Evolutionary conservation across 2,329 filamentous ascomycete genomes (phyloP).

Genomic region (Phialemonium atrogriseum): DNA sequence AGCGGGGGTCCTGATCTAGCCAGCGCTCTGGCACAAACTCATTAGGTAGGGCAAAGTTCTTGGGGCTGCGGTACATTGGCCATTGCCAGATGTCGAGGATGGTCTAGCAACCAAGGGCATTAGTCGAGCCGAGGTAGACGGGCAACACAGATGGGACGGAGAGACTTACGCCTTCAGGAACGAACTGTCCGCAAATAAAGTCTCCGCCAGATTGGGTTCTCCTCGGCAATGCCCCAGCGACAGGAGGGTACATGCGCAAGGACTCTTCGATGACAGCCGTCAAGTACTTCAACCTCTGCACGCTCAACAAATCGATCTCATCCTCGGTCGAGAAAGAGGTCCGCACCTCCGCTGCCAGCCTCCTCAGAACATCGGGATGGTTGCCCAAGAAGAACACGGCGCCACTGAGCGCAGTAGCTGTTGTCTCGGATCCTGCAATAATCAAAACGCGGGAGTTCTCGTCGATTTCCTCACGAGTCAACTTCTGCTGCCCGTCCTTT

Average conservation of each 20-base stretch:
- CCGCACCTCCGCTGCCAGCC: conserved; percentile 30
- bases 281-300: conserved; percentile 18
- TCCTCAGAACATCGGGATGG: conserved; percentile 25
- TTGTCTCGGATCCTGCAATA: conserved; percentile 40
- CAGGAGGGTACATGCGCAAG: conserved; percentile 19
- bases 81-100: conserved; percentile 32
- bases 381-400: conserved; percentile 27
- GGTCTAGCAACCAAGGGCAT: conserved; percentile 22
- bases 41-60: conserved; percentile 33
- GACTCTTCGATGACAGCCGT: conserved; percentile 22
- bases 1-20: conserved; percentile 23
- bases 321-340: conserved; percentile 22
- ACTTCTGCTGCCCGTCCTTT: conserved; percentile 4
- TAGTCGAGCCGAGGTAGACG: neutral
- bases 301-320: conserved; percentile 17
- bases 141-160: neutral
- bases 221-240: conserved; percentile 13
- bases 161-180: conserved; percentile 22
- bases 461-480: conserved; percentile 9
- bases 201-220: conserved; percentile 17
- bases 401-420: conserved; percentile 32
- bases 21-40: conserved; percentile 38
- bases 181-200: conserved; percentile 17
- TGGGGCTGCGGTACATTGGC: conserved; percentile 28
- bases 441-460: conserved; percentile 19